Conservation (phyloP, 768 basidiomycete genomes). For the Crassisporium funariophilum region DNA sequence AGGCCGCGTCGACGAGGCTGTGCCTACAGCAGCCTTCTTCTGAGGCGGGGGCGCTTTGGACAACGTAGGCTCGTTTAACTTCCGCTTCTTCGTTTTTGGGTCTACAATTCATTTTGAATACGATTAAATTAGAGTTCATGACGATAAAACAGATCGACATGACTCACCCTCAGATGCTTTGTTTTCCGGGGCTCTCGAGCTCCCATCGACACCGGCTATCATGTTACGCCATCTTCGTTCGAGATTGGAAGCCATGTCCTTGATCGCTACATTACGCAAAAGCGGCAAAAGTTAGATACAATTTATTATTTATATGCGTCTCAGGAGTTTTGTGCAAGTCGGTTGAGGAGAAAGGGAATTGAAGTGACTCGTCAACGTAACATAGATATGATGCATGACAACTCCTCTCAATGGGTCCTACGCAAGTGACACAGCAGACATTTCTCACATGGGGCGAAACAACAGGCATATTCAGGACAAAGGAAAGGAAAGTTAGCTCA, state of each 20-base stretch:
- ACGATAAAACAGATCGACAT: conserved; percentile 44
- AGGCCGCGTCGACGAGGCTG: conserved; percentile 42
- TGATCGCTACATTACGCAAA: conserved; percentile 68
- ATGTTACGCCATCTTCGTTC: conserved; percentile 81
- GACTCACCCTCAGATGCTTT: conserved; percentile 72
- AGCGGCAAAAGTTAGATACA: conserved; percentile 68
- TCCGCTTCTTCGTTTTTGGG: conserved; percentile 72
- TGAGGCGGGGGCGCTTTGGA: conserved; percentile 52
- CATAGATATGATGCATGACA: conserved; percentile 20
- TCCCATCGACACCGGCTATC: conserved; percentile 44
- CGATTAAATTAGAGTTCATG: conserved; percentile 11
- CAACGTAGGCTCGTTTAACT: conserved; percentile 50
- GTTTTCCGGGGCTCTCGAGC: conserved; percentile 44
- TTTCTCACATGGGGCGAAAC: conserved; percentile 17
- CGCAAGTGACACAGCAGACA: background rate
- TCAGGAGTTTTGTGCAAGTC: conserved; percentile 18
- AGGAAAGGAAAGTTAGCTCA: conserved; percentile 50
- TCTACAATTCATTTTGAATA: conserved; percentile 40
- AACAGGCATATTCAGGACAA: conserved; percentile 7
- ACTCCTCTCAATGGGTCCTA: conserved; percentile 7
- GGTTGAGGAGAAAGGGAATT: conserved; percentile 1
- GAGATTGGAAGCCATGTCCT: conserved; percentile 91
- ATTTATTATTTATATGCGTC: conserved; percentile 43
- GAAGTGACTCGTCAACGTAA: conserved; percentile 13
- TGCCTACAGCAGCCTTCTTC: conserved; percentile 67